Evolutionary conservation across 169 alveolate genomes (phyloP).

Genomic region (Cryptosporidium xiaoi): DNA sequence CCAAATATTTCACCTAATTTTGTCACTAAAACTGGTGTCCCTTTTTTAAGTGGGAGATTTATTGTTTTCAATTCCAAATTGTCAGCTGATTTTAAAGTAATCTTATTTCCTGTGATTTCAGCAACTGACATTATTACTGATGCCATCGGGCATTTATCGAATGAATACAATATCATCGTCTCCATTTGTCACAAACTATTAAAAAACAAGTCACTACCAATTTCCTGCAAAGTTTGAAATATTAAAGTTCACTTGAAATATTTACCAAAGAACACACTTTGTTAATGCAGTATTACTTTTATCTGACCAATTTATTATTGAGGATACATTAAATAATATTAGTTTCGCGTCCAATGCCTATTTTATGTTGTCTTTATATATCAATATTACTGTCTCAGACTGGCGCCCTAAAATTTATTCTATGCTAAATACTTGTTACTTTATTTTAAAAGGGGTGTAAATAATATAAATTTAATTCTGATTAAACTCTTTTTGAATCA

Average conservation of each 20-base stretch:
- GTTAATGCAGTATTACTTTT: too few species aligned
- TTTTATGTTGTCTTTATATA: neutral
- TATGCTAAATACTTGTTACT: neutral
- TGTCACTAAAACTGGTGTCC: slow-evolving; percentile 29
- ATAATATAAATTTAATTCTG: too few species aligned
- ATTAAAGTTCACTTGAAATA: too few species aligned
- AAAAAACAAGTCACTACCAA: too few species aligned
- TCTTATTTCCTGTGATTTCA: slow-evolving; percentile 37
- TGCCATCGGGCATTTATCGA: slow-evolving; percentile 20
- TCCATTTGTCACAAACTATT: too few species aligned
- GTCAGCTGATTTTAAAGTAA: slow-evolving; percentile 6
- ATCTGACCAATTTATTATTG: too few species aligned
- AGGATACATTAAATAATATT: neutral
- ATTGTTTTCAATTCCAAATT: neutral
- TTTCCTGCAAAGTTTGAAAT: too few species aligned
- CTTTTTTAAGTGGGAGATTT: slow-evolving; percentile 1
- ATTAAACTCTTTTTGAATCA: too few species aligned
- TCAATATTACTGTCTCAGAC: neutral
- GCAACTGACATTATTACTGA: slow-evolving; percentile 48
- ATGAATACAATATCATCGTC: neutral
- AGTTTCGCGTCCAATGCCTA: neutral
- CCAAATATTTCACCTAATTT: slow-evolving; percentile 53
- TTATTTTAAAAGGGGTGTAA: too few species aligned
- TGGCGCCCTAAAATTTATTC: neutral
- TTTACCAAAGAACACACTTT: neutral